Evolutionary conservation across 495 filamentous ascomycete genomes (phyloP).

Genomic region (Xylaria intraflava): DNA sequence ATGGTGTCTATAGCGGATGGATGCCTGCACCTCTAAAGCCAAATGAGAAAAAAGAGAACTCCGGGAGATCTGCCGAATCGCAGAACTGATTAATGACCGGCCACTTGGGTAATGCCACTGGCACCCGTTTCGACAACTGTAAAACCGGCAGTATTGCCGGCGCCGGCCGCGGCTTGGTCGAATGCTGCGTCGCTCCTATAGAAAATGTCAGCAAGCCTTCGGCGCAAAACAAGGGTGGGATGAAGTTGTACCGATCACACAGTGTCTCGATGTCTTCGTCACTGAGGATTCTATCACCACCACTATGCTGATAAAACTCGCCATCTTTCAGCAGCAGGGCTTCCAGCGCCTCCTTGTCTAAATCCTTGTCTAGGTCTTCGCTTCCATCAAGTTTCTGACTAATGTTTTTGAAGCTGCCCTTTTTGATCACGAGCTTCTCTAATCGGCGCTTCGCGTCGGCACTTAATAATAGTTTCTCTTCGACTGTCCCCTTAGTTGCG

Average conservation of each 20-base stretch:
- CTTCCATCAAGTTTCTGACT: slow-evolving; percentile 50
- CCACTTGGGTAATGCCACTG: slow-evolving; percentile 36
- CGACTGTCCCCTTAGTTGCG: slow-evolving; percentile 87
- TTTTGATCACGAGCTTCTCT: slow-evolving; percentile 92
- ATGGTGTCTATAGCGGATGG: background rate
- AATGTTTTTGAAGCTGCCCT: slow-evolving; percentile 65
- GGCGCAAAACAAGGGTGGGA: background rate
- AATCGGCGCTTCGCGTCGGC: slow-evolving; percentile 91
- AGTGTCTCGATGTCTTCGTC: slow-evolving; percentile 71
- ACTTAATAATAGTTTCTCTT: slow-evolving; percentile 78
- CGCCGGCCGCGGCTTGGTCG: slow-evolving; percentile 64
- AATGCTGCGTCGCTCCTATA: slow-evolving; percentile 76
- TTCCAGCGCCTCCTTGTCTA: slow-evolving; percentile 54
- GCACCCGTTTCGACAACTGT: slow-evolving; percentile 59
- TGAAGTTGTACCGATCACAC: slow-evolving; percentile 49
- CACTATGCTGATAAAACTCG: slow-evolving; percentile 53
- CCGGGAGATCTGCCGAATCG: background rate
- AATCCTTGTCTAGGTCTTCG: slow-evolving; percentile 49
- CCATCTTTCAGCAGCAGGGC: slow-evolving; percentile 57
- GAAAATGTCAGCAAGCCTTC: slow-evolving; percentile 3
- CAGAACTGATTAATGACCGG: background rate
- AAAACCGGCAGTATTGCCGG: slow-evolving; percentile 56
- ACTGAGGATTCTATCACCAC: slow-evolving; percentile 58
- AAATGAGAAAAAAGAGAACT: background rate
- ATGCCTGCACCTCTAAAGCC: background rate